phyloP scores from a whole-genome alignment of 768 basidiomycete species.

The Omphalotus guepiniiformis region DNA sequence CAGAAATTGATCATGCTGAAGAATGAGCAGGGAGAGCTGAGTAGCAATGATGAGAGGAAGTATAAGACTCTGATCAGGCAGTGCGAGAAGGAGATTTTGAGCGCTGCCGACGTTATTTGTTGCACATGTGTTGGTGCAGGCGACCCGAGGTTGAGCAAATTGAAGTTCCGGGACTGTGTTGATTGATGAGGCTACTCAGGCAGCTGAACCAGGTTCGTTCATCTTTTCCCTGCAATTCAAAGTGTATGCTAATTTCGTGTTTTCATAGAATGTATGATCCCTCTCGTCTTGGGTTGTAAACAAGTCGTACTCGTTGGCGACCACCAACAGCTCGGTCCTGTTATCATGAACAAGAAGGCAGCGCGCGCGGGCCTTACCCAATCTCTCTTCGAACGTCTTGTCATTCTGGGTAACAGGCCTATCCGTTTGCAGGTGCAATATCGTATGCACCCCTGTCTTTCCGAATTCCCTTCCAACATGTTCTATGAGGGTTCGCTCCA shows the following conservation, averaged over 20 bases:
- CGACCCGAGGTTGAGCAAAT: constrained; percentile 91
- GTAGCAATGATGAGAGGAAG: constrained; percentile 94
- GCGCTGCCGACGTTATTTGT: constrained; percentile 96
- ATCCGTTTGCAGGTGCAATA: constrained; percentile 99
- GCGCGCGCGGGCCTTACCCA: constrained; percentile 98
- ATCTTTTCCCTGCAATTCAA: constrained; percentile 7
- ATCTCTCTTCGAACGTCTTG: constrained; percentile 96
- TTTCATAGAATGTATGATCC: constrained; percentile 94
- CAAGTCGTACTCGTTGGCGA: constrained; percentile 98
- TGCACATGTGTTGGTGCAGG: constrained; percentile 98
- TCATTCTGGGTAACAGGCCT: constrained; percentile 91
- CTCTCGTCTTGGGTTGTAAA: constrained; percentile 95
- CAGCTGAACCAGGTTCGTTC: constrained; percentile 85
- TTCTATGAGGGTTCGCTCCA: constrained; percentile 99
- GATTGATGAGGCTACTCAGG: constrained; percentile 98
- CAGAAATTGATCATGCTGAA: constrained; percentile 98
- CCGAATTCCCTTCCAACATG: constrained; percentile 99
- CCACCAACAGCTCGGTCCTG: constrained; percentile 96
- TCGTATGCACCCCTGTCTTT: constrained; percentile 99
- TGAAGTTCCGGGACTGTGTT: constrained; percentile 98
- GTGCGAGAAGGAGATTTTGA: constrained; percentile 96
- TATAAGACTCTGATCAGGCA: constrained; percentile 94
- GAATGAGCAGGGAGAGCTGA: constrained; percentile 96
- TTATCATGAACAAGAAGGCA: constrained; percentile 99
- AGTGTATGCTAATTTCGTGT: constrained; percentile 14